A percentile compares a stretch with the other conserved stretches of the same genome.
These are phyloP conservation scores for Aspergillus costaricaensis DNA, from an alignment of 2,329 filamentous ascomycete genomes.

Conservation along the genomic window DNA sequence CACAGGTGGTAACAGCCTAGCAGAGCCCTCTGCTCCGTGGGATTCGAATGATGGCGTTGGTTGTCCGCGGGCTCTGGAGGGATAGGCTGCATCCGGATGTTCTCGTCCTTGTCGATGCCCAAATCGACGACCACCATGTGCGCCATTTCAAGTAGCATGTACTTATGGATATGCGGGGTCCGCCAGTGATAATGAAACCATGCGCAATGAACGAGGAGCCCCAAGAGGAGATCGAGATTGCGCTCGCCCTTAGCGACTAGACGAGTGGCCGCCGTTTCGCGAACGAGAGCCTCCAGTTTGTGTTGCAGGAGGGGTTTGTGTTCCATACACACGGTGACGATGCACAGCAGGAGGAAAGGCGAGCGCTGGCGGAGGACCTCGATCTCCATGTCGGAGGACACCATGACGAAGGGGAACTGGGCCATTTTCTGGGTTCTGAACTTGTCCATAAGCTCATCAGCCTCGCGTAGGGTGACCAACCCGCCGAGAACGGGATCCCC, in stretches of 20 bases:
- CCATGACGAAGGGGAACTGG: constrained; percentile 16
- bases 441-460: constrained; percentile 6
- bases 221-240: constrained; percentile 14
- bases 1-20: constrained; percentile 15
- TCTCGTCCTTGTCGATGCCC: neutral
- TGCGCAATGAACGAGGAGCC: constrained; percentile 15
- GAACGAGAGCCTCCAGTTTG: constrained; percentile 2
- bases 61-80: neutral
- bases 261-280: constrained; percentile 2
- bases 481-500: neutral
- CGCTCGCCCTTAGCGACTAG: constrained; percentile 11
- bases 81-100: constrained; percentile 6
- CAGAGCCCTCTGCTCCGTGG: constrained; percentile 9
- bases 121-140: constrained; percentile 11
- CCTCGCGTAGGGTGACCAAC: neutral
- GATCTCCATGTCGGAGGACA: neutral
- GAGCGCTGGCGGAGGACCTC: constrained; percentile 2
- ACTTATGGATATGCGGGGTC: constrained; percentile 13
- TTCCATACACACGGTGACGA: constrained; percentile 5
- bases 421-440: constrained; percentile 14
- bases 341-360: constrained; percentile 12
- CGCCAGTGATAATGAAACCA: constrained; percentile 18
- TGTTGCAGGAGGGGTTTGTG: constrained; percentile 5
- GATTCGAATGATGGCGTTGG: neutral
- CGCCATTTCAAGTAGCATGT: constrained; percentile 12